Base-by-base conservation (phyloP, 805 yeast species). In the Helenozyma rhizophorensis region DNA sequence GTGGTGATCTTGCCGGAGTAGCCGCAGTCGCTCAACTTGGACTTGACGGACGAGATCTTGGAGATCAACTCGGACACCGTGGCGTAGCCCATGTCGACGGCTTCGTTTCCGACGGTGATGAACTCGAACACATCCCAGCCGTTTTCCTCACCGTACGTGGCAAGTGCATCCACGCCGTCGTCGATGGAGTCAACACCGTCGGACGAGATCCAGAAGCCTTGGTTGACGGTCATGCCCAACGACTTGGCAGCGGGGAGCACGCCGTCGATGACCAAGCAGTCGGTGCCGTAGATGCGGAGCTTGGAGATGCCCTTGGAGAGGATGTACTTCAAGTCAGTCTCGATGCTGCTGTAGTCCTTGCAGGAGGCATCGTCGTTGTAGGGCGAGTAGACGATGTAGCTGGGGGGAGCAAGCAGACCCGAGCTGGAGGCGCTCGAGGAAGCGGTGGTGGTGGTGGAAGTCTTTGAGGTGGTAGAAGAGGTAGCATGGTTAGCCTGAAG, bases 21-120 rank as follows among this genome's bases (percentile, higher is more conserved):
- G 23, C 97, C 97, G 17, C 86, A 89, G 31, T 54, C 59, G 35
- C 61, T 52, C 36, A 89, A 71, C 40, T 60, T 59, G 9, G 68
- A 23, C 56, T 79, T 83, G 32, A 86, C 93, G 9, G 75, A 59
- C 1, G 75, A 36, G 41, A 87, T 81, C 60, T 85, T 86, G 30
- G 59, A 27, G 21, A 80, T 65, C 45, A 89, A 72, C n/a, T 81
- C 83, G 15, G 60, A 45, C 14, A 73, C 85, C 6, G 84, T 52
- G 48, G 74, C 65, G 59, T 62, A 84, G 9, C 78, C 80, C 21
- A 78, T 66, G 47, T 70, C 72, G 35, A 89, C 65, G 19, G 94
- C 96, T 64, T 89, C 97, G 54, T 89, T 89, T 37, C 96, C 97
- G 41, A 89, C 68, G 14, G 94, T 83, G 47, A 89, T 70, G 55